phyloP scores from a whole-genome alignment of 768 basidiomycete genomes.

The Rubroboletus pulcherrimus region DNA sequence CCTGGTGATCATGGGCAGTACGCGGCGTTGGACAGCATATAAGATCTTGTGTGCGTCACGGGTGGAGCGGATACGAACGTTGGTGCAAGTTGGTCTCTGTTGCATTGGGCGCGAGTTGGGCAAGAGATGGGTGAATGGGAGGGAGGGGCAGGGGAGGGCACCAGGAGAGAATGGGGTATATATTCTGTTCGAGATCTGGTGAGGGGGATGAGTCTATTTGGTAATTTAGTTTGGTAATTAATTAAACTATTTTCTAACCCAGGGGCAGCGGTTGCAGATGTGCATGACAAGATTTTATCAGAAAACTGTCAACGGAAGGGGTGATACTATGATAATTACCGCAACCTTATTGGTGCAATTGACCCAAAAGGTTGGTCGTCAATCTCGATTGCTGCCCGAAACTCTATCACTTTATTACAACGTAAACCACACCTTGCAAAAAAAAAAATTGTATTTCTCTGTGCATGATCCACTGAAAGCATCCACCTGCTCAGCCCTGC shows the following conservation, averaged over 20 bases:
- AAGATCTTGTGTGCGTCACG: conserved; percentile 81
- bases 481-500: neutral
- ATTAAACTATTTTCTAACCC: conserved; percentile 34
- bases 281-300: conserved; percentile 23
- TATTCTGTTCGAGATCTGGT: conserved; percentile 32
- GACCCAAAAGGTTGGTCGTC: conserved; percentile 40
- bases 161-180: conserved; percentile 28
- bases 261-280: conserved; percentile 15
- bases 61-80: conserved; percentile 71
- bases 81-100: conserved; percentile 61
- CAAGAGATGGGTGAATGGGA: conserved; percentile 13
- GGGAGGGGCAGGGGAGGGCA: conserved; percentile 8
- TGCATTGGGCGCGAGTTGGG: conserved; percentile 42
- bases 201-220: conserved; percentile 25
- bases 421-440: conserved; percentile 33
- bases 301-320: conserved; percentile 25
- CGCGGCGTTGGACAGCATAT: conserved; percentile 59
- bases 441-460: conserved; percentile 2
- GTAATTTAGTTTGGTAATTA: conserved; percentile 35
- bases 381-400: conserved; percentile 42
- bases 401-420: conserved; percentile 56
- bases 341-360: conserved; percentile 36
- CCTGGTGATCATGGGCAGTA: conserved; percentile 69
- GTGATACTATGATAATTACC: conserved; percentile 26
- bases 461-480: neutral